These are phyloP conservation scores for Pythium aphanidermatum DNA, from an alignment of 352 stramenopile species.

Conservation along the genomic window DNA sequence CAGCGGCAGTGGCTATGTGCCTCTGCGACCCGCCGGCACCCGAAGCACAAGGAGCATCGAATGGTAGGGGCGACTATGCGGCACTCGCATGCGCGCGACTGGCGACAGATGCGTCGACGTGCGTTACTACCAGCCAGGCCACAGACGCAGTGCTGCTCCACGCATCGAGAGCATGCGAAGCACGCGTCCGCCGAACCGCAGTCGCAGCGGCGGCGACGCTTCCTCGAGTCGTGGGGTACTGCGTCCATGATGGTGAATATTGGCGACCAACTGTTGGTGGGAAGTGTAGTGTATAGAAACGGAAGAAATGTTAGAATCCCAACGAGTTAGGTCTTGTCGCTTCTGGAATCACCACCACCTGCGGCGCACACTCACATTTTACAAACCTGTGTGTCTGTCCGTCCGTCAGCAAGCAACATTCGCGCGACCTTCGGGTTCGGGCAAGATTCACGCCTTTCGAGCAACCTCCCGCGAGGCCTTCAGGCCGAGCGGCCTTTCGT, in stretches of 20 bases:
- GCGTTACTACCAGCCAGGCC: conserved; percentile 18
- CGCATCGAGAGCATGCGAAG: conserved; percentile 41
- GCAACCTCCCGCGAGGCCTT: too few species aligned
- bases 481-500: too few species aligned
- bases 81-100: conserved; percentile 67
- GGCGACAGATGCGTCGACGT: conserved; percentile 30
- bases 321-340: conserved; percentile 8
- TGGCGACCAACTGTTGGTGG: conserved; percentile 7
- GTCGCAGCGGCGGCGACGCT: conserved; percentile 28
- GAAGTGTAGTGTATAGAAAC: conserved; percentile 10
- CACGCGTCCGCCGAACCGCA: conserved; percentile 45
- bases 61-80: conserved; percentile 10
- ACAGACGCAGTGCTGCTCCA: conserved; percentile 59
- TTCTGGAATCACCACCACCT: too few species aligned
- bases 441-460: too few species aligned
- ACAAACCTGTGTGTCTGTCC: too few species aligned
- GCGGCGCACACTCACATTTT: too few species aligned
- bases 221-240: conserved; percentile 1
- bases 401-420: too few species aligned
- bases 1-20: conserved; percentile 56
- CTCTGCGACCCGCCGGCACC: conserved; percentile 29
- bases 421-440: too few species aligned
- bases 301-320: conserved; percentile 1
- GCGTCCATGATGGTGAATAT: neutral
- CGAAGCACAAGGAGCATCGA: conserved; percentile 50